A percentile compares a stretch with the other conserved stretches of the same genome.
Conservation (phyloP, 2,329 filamentous ascomycete genomes). For the Chrysoporthe austroafricana region DNA sequence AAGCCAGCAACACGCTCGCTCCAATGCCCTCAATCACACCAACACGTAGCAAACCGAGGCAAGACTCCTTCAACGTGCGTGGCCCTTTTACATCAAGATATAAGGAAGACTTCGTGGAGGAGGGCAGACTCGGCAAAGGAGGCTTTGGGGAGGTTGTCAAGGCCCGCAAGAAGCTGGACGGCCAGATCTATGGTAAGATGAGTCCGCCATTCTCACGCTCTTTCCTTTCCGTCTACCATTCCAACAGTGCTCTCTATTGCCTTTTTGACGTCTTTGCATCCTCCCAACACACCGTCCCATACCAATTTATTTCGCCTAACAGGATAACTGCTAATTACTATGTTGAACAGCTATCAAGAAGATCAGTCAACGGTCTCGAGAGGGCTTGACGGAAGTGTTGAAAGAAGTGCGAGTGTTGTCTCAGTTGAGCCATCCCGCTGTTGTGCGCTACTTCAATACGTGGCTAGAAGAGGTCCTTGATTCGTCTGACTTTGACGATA, state of each 20-base stretch:
- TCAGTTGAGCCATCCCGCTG: conserved; percentile 84
- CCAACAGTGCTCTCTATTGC: too few relatives aligned
- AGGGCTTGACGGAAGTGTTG: conserved; percentile 79
- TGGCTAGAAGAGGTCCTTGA: conserved; percentile 81
- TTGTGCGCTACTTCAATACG: conserved; percentile 90
- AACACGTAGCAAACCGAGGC: conserved; percentile 51
- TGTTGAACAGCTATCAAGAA: conserved; percentile 74
- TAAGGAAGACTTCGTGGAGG: conserved; percentile 85
- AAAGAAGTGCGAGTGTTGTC: conserved; percentile 88
- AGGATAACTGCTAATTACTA: not conserved
- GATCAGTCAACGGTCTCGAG: conserved; percentile 79
- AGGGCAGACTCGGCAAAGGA: conserved; percentile 86
- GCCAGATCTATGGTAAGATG: conserved; percentile 72
- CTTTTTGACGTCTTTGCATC: too few relatives aligned
- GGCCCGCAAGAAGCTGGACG: conserved; percentile 90
- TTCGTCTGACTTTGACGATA: conserved; percentile 58
- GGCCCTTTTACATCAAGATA: conserved; percentile 71
- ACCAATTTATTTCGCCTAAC: not conserved
- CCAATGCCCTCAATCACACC: conserved; percentile 50
- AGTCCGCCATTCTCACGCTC: too few relatives aligned
- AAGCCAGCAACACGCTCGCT: conserved; percentile 38
- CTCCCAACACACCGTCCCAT: not conserved
- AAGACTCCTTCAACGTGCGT: conserved; percentile 62
- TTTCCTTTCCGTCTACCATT: not conserved
- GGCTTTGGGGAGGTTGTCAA: conserved; percentile 97